phyloP scores from a whole-genome alignment of 345 rosid genomes.

The Syzygium aromaticum region DNA sequence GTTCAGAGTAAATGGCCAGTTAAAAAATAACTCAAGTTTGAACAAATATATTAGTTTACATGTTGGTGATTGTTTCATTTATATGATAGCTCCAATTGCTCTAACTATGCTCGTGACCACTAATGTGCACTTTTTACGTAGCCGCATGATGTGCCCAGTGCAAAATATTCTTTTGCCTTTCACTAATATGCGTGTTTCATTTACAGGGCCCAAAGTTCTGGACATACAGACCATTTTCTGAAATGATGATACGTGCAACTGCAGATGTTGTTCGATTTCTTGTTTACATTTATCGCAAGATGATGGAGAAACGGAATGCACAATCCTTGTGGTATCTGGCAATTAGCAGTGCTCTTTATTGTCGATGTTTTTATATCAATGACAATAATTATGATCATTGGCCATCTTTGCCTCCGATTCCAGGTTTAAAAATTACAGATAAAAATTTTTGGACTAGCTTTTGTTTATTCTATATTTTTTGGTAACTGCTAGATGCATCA shows the following conservation, averaged over 20 bases:
- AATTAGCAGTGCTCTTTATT: slow-evolving; percentile 72
- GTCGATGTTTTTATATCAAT: slow-evolving; percentile 79
- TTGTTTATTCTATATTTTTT: not conserved
- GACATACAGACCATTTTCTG: slow-evolving; percentile 75
- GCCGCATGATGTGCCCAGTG: not conserved
- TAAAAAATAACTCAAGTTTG: not conserved
- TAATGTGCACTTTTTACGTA: not conserved
- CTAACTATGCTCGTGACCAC: not conserved
- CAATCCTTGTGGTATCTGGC: slow-evolving; percentile 70
- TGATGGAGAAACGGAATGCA: slow-evolving; percentile 69
- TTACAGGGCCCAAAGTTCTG: slow-evolving; percentile 84
- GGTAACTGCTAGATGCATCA: not conserved
- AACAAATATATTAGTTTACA: not conserved
- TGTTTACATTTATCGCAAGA: slow-evolving; percentile 58
- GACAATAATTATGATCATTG: slow-evolving; percentile 66
- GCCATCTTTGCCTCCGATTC: slow-evolving; percentile 59
- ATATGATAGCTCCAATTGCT: not conserved
- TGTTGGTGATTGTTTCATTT: not conserved
- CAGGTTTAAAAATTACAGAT: slow-evolving; percentile 38
- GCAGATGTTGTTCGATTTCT: slow-evolving; percentile 96
- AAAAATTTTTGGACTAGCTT: not conserved
- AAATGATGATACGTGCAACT: slow-evolving; percentile 86
- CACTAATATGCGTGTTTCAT: not conserved
- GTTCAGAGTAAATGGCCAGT: not conserved
- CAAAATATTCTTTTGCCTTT: not conserved